Conservation (phyloP, 768 basidiomycete species). For the Lactifluus hygrophoroides region DNA sequence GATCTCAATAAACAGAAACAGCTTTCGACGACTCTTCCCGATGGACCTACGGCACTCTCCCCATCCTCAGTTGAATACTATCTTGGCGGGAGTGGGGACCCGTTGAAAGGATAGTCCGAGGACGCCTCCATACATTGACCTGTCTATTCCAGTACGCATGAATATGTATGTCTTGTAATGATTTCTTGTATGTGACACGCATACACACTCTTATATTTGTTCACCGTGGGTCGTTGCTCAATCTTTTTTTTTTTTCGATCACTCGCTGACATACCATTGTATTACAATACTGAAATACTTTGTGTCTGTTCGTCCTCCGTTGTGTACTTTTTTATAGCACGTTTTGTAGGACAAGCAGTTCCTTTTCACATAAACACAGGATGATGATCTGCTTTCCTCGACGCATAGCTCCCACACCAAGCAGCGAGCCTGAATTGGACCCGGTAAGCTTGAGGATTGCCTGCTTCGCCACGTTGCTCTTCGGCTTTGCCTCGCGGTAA, state of each 20-base stretch:
- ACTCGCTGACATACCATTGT: conserved; percentile 20
- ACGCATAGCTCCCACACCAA: conserved; percentile 60
- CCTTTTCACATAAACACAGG: conserved; percentile 68
- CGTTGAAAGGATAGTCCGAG: conserved; percentile 32
- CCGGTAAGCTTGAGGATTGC: conserved; percentile 70
- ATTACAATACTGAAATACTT: conserved; percentile 19
- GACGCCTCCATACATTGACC: background rate
- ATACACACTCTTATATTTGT: conserved; percentile 16
- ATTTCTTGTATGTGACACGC: conserved; percentile 16
- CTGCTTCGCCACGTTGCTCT: conserved; percentile 66
- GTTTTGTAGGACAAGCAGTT: conserved; percentile 52
- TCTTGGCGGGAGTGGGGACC: conserved; percentile 56
- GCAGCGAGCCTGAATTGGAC: conserved; percentile 58
- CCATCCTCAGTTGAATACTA: conserved; percentile 56
- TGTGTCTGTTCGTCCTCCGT: conserved; percentile 10
- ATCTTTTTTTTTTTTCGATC: conserved; percentile 12
- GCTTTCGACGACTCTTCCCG: conserved; percentile 39
- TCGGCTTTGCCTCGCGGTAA: conserved; percentile 51
- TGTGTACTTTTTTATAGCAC: conserved; percentile 21
- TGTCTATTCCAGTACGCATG: conserved; percentile 11
- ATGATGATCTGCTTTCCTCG: conserved; percentile 34
- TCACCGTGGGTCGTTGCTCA: conserved; percentile 16
- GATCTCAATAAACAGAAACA: conserved; percentile 42
- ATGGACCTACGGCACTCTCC: conserved; percentile 46
- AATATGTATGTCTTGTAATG: conserved; percentile 20